Evolutionary conservation across 176 grass and related monocot genomes (phyloP).

Genomic region (Aegilops sharonensis): DNA sequence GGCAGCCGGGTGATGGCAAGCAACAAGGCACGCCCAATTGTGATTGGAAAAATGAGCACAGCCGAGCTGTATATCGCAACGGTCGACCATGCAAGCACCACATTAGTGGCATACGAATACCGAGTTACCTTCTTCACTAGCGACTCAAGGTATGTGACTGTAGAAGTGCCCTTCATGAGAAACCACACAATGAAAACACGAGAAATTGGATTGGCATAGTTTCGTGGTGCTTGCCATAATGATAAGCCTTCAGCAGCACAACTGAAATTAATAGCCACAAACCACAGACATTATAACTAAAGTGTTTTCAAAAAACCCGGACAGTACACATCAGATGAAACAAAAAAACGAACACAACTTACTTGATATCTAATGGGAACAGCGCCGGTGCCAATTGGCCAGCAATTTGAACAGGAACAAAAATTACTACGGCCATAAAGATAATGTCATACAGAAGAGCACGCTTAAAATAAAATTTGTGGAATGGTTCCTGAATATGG

Average conservation of each 20-base stretch:
- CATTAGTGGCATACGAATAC: conserved; percentile 6
- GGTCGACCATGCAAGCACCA: conserved; percentile 29
- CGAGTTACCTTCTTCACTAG: conserved; percentile 9
- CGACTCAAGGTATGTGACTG: conserved; percentile 21
- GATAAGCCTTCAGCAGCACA: conserved; percentile 1
- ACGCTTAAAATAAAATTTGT: background rate
- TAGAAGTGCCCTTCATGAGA: background rate
- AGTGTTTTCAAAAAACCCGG: background rate
- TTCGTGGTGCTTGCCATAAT: conserved; percentile 23
- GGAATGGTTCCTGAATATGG: conserved; percentile 8
- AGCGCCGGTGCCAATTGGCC: conserved; percentile 4
- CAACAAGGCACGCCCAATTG: conserved; percentile 42
- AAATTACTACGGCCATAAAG: conserved; percentile 17
- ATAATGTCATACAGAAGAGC: background rate
- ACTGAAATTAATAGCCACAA: conserved; percentile 16
- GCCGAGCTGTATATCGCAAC: conserved; percentile 38
- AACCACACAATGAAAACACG: conserved; percentile 18
- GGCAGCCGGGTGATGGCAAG: conserved; percentile 31
- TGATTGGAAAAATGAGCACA: conserved; percentile 29
- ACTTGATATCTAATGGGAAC: conserved; percentile 34
- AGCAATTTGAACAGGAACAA: conserved; percentile 37
- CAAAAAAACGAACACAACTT: background rate
- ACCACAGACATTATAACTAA: background rate
- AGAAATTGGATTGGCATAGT: conserved; percentile 21
- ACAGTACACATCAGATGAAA: background rate